Evolutionary conservation across 371 early-diverging fungal species (phyloP).

Genomic region (Mortierella sp.): DNA sequence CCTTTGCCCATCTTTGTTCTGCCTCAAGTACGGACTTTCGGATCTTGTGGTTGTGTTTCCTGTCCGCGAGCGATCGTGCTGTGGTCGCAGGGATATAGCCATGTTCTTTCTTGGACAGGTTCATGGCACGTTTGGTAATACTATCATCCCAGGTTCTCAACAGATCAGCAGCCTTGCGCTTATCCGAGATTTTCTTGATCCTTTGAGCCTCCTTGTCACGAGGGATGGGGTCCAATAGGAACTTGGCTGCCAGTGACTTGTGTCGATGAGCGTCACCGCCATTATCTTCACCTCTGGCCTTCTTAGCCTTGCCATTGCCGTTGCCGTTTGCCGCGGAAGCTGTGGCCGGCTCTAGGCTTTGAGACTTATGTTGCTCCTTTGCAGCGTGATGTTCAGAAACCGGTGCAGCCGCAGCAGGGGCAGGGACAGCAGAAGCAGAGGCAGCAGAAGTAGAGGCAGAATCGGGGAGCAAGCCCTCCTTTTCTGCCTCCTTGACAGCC

Average conservation of each 20-base stretch:
- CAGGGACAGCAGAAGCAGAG: no score
- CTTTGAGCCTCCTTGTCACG: constrained; percentile 27
- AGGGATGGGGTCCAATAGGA: constrained; percentile 44
- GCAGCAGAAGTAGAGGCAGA: not conserved
- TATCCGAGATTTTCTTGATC: constrained; percentile 23
- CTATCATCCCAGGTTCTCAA: constrained; percentile 42
- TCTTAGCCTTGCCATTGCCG: not conserved
- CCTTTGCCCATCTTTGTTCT: constrained; percentile 16
- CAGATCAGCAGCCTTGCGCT: constrained; percentile 24
- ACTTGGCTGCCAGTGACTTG: constrained; percentile 33
- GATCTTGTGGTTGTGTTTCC: not conserved
- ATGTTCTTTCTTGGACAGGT: constrained; percentile 30
- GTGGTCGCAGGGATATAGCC: constrained; percentile 44
- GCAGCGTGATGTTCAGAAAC: not conserved
- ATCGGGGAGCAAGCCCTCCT: not conserved
- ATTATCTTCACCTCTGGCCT: constrained; percentile 2
- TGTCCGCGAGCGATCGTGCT: constrained; percentile 16
- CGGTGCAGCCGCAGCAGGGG: no score
- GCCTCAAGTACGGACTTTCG: constrained; percentile 3
- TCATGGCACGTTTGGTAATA: constrained; percentile 51
- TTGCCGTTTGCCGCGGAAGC: not conserved
- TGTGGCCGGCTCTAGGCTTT: not conserved
- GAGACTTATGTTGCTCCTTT: not conserved
- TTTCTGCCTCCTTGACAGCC: constrained; percentile 28
- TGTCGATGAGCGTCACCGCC: constrained; percentile 14